Evolutionary conservation across 495 filamentous ascomycete genomes (phyloP).

Genomic region (Aspergillus biplanus): DNA sequence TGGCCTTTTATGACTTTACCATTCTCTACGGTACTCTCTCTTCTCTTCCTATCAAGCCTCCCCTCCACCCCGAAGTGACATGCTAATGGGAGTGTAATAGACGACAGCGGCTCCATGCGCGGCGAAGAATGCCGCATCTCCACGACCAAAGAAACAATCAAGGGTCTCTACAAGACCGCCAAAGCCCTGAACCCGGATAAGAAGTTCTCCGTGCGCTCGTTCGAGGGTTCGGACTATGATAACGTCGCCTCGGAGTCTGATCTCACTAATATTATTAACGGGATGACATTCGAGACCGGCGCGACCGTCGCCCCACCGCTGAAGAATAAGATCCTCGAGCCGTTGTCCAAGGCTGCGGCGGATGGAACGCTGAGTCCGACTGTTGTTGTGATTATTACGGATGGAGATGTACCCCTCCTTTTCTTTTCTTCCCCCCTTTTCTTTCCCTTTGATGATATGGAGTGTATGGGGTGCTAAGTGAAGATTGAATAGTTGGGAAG

Average conservation of each 20-base stretch:
- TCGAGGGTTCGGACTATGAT: slow-evolving; percentile 2
- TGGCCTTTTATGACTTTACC: slow-evolving; percentile 11
- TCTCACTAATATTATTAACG: not conserved
- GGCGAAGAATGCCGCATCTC: slow-evolving; percentile 3
- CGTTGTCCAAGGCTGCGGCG: not conserved
- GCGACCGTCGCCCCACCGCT: not conserved
- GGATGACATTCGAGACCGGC: slow-evolving; percentile 1
- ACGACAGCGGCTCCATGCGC: slow-evolving; percentile 12
- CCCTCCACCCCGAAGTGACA: not conserved
- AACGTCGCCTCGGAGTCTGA: not conserved
- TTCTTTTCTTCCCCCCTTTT: not conserved
- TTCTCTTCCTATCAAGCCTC: slow-evolving; percentile 5
- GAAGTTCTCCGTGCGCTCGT: slow-evolving; percentile 7
- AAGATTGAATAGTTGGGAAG: slow-evolving; percentile 4
- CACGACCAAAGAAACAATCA: not conserved
- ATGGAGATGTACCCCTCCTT: slow-evolving; percentile 3
- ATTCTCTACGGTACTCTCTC: slow-evolving; percentile 2
- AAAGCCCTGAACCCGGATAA: slow-evolving; percentile 4
- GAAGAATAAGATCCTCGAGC: not conserved
- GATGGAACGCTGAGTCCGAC: not conserved
- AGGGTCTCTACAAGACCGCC: slow-evolving; percentile 4
- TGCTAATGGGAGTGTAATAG: not conserved
- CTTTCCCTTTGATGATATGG: not conserved
- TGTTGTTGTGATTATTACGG: not conserved
- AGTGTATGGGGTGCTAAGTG: too few relatives aligned